Evolutionary conservation across 2,329 filamentous ascomycete genomes (phyloP).

Genomic region (Fusarium hostae): DNA sequence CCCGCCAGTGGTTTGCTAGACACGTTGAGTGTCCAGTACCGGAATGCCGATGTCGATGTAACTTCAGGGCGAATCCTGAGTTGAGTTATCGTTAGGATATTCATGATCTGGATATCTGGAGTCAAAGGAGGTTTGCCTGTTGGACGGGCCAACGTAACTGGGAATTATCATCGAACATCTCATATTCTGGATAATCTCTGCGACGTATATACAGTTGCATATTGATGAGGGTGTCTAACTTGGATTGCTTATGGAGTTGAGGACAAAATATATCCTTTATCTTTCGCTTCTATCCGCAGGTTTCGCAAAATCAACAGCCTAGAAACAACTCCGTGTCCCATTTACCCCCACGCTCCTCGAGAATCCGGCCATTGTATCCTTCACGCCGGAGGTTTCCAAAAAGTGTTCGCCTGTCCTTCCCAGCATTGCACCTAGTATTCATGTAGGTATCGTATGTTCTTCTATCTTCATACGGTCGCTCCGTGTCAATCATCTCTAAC

Average conservation of each 20-base stretch:
- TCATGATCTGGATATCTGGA: neutral
- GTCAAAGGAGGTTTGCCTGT: neutral
- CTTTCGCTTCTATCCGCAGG: conserved; percentile 27
- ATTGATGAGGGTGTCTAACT: conserved; percentile 23
- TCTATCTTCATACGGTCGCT: conserved; percentile 28
- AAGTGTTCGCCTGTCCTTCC: conserved; percentile 6
- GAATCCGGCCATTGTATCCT: conserved; percentile 19
- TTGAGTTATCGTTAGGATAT: conserved; percentile 59
- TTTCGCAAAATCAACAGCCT: conserved; percentile 17
- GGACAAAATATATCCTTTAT: conserved; percentile 9
- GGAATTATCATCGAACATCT: neutral
- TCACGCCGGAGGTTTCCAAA: conserved; percentile 8
- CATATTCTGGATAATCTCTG: neutral
- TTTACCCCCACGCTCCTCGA: conserved; percentile 4
- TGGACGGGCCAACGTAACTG: neutral
- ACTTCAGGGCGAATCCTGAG: conserved; percentile 69
- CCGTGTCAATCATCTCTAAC: conserved; percentile 34
- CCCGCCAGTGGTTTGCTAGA: conserved; percentile 72
- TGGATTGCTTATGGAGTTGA: conserved; percentile 13
- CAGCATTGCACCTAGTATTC: conserved; percentile 10
- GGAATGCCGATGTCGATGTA: conserved; percentile 74
- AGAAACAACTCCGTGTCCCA: conserved; percentile 24
- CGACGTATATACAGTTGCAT: conserved; percentile 14
- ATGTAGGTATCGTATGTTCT: conserved; percentile 19
- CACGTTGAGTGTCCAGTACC: conserved; percentile 75